Percentiles rank a stretch among this genome's conserved stretches.
These are phyloP conservation scores for Zymoseptoria ardabiliae DNA, from an alignment of 2,329 filamentous ascomycete genomes.

Conservation along the genomic window DNA sequence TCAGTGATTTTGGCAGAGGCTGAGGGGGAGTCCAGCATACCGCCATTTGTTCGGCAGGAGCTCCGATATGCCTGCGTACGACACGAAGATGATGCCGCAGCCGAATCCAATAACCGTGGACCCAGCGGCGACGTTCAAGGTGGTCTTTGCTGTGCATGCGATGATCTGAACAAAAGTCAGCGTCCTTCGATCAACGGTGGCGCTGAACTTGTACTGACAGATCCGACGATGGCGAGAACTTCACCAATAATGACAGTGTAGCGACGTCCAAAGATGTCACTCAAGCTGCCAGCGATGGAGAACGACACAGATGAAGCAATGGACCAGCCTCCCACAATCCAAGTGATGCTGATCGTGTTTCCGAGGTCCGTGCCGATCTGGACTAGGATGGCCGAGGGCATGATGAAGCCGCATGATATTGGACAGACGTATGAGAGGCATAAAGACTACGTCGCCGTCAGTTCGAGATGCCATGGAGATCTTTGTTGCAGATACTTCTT, in stretches of 20 bases:
- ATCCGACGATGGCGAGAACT: not conserved
- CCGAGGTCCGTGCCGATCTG: constrained; percentile 1
- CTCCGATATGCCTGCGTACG: constrained; percentile 7
- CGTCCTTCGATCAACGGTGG: not conserved
- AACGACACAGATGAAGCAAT: constrained; percentile 3
- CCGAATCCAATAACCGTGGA: constrained; percentile 1
- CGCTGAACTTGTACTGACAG: not conserved
- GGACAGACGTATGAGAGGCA: not conserved
- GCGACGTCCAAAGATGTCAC: constrained; percentile 2
- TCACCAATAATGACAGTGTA: constrained; percentile 4
- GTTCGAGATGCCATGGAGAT: not conserved
- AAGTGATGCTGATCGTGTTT: constrained; percentile 1
- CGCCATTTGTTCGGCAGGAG: constrained; percentile 6
- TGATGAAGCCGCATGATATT: constrained; percentile 6
- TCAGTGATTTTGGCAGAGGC: not conserved
- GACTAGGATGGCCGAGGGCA: constrained; percentile 4
- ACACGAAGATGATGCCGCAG: constrained; percentile 3
- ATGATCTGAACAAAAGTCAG: not conserved
- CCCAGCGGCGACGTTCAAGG: not conserved
- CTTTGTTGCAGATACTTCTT: not conserved
- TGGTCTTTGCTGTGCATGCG: not conserved
- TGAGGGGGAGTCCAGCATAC: not conserved
- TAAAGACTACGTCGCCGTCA: not conserved
- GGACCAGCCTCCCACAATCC: constrained; percentile 3
- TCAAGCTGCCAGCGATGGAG: constrained; percentile 3